These are phyloP conservation scores for Pistacia integerrima DNA, from an alignment of 345 rosid genomes.

Conservation along the genomic window DNA sequence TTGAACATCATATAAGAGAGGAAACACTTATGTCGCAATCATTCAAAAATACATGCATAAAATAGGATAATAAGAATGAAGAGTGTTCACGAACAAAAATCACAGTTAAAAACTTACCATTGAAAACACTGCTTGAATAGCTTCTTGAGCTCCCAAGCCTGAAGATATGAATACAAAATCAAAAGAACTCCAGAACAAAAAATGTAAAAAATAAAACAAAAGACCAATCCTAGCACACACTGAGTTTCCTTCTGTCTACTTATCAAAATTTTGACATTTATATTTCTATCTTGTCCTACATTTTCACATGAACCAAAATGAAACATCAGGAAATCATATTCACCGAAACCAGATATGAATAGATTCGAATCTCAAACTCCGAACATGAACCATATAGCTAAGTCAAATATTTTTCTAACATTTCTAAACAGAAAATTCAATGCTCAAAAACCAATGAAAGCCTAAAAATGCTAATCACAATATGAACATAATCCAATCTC, in stretches of 20 bases:
- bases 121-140: constrained; percentile 41
- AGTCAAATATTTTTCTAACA: background rate
- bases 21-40: background rate
- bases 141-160: constrained; percentile 60
- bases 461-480: background rate
- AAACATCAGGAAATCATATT: background rate
- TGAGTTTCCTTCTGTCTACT: background rate
- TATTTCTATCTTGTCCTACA: background rate
- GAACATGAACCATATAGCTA: background rate
- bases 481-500: no score
- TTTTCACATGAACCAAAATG: constrained; percentile 11
- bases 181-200: constrained; percentile 10
- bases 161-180: constrained; percentile 25
- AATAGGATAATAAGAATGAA: background rate
- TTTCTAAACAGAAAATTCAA: background rate
- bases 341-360: background rate
- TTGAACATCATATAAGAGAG: constrained; percentile 11
- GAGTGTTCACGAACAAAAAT: background rate
- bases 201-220: constrained; percentile 9
- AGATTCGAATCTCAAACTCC: background rate
- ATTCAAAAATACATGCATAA: background rate
- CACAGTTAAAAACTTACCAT: constrained; percentile 37
- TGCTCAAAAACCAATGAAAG: constrained; percentile 21
- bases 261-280: background rate
- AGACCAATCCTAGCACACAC: background rate